Conservation (phyloP, 495 filamentous ascomycete genomes). For the Hyaloscypha finlandica region DNA sequence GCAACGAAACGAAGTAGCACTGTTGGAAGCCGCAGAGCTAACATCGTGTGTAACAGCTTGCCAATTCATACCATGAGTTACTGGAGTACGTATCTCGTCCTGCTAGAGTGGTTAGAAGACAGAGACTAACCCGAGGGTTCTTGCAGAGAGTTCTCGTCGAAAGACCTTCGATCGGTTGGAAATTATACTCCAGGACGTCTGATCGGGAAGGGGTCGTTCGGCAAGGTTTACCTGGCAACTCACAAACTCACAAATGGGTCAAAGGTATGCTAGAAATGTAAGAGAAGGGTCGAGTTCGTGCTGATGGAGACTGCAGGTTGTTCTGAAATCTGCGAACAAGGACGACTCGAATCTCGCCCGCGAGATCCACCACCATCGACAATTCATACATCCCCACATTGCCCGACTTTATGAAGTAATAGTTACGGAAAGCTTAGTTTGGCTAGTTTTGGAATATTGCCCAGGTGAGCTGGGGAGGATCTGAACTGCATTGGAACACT, state of each 20-base stretch:
- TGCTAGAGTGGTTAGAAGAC: conserved; percentile 21
- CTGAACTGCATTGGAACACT: conserved; percentile 28
- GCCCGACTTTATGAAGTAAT: conserved; percentile 96
- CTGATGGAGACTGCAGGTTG: conserved; percentile 61
- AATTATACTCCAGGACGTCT: conserved; percentile 91
- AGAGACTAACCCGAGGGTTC: conserved; percentile 17
- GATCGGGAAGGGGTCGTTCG: conserved; percentile 97
- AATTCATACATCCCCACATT: conserved; percentile 97
- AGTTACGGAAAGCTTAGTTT: conserved; percentile 90
- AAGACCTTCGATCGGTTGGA: conserved; percentile 86
- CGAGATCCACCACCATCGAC: conserved; percentile 97
- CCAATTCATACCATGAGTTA: conserved; percentile 93
- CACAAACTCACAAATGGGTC: conserved; percentile 99
- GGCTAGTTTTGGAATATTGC: conserved; percentile 96
- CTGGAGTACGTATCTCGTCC: conserved; percentile 69
- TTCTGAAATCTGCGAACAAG: conserved; percentile 96
- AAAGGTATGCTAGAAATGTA: conserved; percentile 63
- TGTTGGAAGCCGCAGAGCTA: conserved; percentile 26
- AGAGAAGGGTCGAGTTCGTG: neutral
- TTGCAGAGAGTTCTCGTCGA: conserved; percentile 87
- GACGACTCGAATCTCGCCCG: conserved; percentile 93
- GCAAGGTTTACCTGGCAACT: conserved; percentile 94
- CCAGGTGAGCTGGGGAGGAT: conserved; percentile 62
- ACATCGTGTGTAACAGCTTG: conserved; percentile 63
- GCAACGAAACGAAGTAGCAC: conserved; percentile 4